Evolutionary conservation across 345 rosid species (phyloP).

Genomic region (Eutrema yunnanense): DNA sequence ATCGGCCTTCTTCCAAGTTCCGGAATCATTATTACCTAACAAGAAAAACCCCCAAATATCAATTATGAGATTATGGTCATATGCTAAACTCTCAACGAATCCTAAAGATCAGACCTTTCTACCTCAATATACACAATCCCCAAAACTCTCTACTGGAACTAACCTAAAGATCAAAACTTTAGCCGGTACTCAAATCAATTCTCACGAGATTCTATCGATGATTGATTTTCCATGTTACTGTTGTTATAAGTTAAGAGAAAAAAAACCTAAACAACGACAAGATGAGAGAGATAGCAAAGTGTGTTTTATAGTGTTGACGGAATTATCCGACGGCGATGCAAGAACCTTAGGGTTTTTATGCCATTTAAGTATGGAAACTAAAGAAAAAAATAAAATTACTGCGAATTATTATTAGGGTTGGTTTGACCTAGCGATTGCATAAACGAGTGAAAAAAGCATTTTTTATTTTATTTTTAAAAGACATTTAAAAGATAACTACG

Average conservation of each 20-base stretch:
- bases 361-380: slow-evolving; percentile 32
- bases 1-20: slow-evolving; percentile 59
- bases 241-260: background rate
- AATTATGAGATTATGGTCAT: background rate
- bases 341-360: slow-evolving; percentile 95
- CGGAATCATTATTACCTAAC: slow-evolving; percentile 47
- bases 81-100: slow-evolving; percentile 6
- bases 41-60: slow-evolving; percentile 22
- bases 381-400: slow-evolving; percentile 15
- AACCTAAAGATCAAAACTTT: slow-evolving; percentile 40
- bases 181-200: slow-evolving; percentile 19
- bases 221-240: slow-evolving; percentile 3
- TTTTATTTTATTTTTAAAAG: background rate
- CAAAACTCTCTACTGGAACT: slow-evolving; percentile 21
- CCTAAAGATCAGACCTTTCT: slow-evolving; percentile 31
- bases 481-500: background rate
- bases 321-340: slow-evolving; percentile 86
- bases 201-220: background rate
- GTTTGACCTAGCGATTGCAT: slow-evolving; percentile 23
- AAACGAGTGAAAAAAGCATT: background rate
- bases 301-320: slow-evolving; percentile 37
- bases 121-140: slow-evolving; percentile 32
- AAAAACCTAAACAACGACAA: slow-evolving; percentile 18
- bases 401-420: slow-evolving; percentile 6
- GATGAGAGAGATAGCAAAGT: background rate